Evolutionary conservation across 2,329 filamentous ascomycete genomes (phyloP).

Genomic region (Aspergillus sp.): DNA sequence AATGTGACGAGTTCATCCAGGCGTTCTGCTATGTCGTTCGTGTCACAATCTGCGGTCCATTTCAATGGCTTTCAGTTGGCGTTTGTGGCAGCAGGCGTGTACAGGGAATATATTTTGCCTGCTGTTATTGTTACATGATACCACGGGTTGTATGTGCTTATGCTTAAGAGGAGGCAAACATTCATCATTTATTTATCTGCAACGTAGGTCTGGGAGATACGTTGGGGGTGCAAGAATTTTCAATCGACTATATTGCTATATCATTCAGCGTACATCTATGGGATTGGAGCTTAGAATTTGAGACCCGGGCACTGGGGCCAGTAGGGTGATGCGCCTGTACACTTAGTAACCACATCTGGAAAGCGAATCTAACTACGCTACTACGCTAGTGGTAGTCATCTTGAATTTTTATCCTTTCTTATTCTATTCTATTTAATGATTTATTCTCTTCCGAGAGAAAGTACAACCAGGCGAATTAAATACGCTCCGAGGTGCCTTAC

Average conservation of each 20-base stretch:
- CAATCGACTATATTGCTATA: background rate
- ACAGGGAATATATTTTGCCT: conserved; percentile 12
- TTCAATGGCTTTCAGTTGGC: background rate
- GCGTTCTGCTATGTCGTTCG: background rate
- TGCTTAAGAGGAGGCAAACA: background rate
- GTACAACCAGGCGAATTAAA: no score
- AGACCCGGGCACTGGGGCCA: background rate
- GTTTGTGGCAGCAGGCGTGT: background rate
- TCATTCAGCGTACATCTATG: background rate
- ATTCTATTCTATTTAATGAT: no score
- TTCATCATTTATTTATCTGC: background rate
- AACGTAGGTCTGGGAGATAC: background rate
- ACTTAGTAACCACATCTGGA: no score
- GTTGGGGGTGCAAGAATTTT: background rate
- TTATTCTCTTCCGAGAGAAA: no score
- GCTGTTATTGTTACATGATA: conserved; percentile 33
- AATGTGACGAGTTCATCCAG: background rate
- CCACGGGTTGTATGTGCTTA: conserved; percentile 25
- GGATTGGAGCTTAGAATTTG: background rate
- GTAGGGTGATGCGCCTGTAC: background rate
- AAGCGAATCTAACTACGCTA: no score
- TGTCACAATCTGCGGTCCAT: background rate
- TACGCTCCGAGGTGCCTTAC: background rate
- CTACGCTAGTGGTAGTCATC: no score
- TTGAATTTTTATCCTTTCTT: no score